These are phyloP conservation scores for Fomitopsis pinicola DNA, from an alignment of 1,284 basidiomycete species.

Conservation along the genomic window DNA sequence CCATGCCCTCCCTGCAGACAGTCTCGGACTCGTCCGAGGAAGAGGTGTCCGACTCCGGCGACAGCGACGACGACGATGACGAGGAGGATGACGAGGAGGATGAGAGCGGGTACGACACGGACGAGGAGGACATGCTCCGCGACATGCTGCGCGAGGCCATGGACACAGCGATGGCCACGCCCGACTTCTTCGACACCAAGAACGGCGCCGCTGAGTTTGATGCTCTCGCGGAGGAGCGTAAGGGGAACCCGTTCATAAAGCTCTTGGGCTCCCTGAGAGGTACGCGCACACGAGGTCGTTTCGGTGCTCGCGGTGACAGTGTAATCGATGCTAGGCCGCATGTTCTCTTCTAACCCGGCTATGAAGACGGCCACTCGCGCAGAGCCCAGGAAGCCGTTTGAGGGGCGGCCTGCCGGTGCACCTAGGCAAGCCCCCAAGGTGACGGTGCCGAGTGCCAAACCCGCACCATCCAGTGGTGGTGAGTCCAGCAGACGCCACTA, in stretches of 20 bases:
- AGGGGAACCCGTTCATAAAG: conserved; percentile 71
- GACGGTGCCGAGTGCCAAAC: conserved; percentile 5
- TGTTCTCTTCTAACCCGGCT: conserved; percentile 62
- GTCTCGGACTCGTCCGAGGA: conserved; percentile 52
- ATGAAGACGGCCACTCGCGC: conserved; percentile 38
- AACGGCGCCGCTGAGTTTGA: conserved; percentile 37
- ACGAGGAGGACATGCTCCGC: conserved; percentile 61
- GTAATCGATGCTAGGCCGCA: conserved; percentile 45
- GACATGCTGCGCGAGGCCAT: conserved; percentile 65
- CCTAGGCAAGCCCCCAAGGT: conserved; percentile 2
- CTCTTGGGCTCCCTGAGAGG: conserved; percentile 68
- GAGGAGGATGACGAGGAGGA: conserved; percentile 37
- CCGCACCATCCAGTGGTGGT: conserved; percentile 3
- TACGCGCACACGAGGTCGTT: conserved; percentile 15
- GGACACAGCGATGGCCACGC: conserved; percentile 54
- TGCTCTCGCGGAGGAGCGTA: conserved; percentile 44
- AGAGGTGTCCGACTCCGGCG: conserved; percentile 27
- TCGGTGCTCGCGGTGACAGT: too few species aligned
- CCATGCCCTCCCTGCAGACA: conserved; percentile 62
- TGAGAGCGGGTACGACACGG: conserved; percentile 56
- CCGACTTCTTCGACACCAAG: conserved; percentile 49
- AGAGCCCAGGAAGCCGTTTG: conserved; percentile 22
- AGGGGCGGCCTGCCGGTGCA: conserved; percentile 10
- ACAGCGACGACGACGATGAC: conserved; percentile 32
- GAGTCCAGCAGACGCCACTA: not conserved